Base-by-base conservation (phyloP, 148 eudicot genomes). In the Arctostaphylos glauca region DNA sequence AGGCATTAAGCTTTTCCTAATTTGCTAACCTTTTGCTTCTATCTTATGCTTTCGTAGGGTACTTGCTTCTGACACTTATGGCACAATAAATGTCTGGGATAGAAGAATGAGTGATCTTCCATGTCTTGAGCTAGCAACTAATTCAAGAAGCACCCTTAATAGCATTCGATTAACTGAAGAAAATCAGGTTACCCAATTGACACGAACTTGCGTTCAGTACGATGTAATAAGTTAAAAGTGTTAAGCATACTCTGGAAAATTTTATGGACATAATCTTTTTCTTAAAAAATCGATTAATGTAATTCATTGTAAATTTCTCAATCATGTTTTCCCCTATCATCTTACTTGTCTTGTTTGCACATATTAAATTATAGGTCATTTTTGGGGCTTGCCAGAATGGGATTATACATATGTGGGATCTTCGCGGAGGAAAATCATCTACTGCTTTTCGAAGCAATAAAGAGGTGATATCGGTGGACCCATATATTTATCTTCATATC, bases 371-470 rank as follows among this genome's bases (percentile, higher is more conserved):
- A 79, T 88, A 95, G 98, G 84, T 93, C 43, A 82, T 92, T 77
- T 87, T 86, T 89, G 97, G 96, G 70, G 95, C 97, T 85, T 87
- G 91, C 86, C 89, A 89, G 88, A 88, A 87, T 80, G 99, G 99
- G 47, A 81, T 85, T n/a, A 84, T 96, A 84, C 85, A 91, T 74
- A 77, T 90, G 74, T 96, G 99, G 99, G 99, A 96, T 90, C 92
- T 96, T 81, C 95, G 99, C 84, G 98, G 99, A 76, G 99, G 99
- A 89, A 91, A 92, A 86, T 84, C 94, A 74, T 81, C 91, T 60
- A 86, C 92, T 84, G 94, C 94, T 87, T 96, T 96, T 82, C 90
- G 88, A 85, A 92, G 88, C 84, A 91, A 90, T 81, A 93, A 89
- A 86, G 93, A 90, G 98, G 99, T 94, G 74, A 80, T 62, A 10